Percentiles rank a stretch among this genome's conserved stretches.
Evolutionary conservation across 192 early-diverging fungal species (phyloP).

Genomic region (Gamsiella multidivaricata): DNA sequence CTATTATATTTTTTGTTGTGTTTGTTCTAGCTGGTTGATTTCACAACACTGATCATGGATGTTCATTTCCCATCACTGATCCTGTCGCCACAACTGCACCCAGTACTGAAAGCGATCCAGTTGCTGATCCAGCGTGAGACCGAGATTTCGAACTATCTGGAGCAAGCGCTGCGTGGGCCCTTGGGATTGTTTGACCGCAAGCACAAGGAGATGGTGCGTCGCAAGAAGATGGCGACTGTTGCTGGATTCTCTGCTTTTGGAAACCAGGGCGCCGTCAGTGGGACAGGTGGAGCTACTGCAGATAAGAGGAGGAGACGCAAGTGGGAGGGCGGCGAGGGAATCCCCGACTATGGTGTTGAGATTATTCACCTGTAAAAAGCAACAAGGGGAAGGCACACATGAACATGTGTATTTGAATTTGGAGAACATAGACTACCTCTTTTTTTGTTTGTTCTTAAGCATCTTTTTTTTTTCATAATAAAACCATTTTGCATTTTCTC

Average conservation of each 20-base stretch:
- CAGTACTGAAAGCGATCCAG: slow-evolving; percentile 40
- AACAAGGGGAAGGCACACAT: too few species aligned
- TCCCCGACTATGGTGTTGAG: slow-evolving; percentile 62
- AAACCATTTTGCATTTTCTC: slow-evolving; percentile 14
- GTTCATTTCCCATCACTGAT: slow-evolving; percentile 63
- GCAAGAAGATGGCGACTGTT: slow-evolving; percentile 26
- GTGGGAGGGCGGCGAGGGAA: slow-evolving; percentile 58
- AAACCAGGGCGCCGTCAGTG: slow-evolving; percentile 10
- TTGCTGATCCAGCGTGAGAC: slow-evolving; percentile 35
- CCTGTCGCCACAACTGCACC: slow-evolving; percentile 56
- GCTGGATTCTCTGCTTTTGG: background rate
- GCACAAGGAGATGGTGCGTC: slow-evolving; percentile 37
- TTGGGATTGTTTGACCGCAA: slow-evolving; percentile 59
- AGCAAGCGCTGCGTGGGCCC: slow-evolving; percentile 50
- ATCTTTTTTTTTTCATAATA: slow-evolving; percentile 13
- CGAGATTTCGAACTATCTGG: slow-evolving; percentile 43
- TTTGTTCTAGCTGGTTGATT: slow-evolving; percentile 55
- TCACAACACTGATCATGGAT: slow-evolving; percentile 57
- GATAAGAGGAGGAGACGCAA: slow-evolving; percentile 57
- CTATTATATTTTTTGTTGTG: slow-evolving; percentile 3
- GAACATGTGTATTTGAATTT: too few species aligned
- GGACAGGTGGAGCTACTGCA: slow-evolving; percentile 15
- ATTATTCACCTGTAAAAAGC: slow-evolving; percentile 59
- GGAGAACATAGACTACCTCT: background rate
- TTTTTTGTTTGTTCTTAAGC: slow-evolving; percentile 1